Evolutionary conservation across 192 early-diverging fungal genomes (phyloP).

Genomic region (Diversispora eburnea): DNA sequence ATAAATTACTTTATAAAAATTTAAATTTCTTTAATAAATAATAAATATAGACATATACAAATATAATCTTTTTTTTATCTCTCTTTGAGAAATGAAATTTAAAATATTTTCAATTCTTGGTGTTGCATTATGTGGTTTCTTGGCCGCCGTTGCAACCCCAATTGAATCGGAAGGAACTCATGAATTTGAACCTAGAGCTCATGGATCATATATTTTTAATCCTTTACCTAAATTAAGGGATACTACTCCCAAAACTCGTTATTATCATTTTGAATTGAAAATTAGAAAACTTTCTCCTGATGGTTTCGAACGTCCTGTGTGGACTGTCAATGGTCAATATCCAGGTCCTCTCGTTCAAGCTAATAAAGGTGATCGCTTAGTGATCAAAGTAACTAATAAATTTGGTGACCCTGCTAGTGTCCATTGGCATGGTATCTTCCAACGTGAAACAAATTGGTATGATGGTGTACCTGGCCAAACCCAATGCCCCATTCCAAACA

Average conservation of each 20-base stretch:
- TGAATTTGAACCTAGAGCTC: no score
- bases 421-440: constrained; percentile 56
- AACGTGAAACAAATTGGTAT: constrained; percentile 48
- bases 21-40: no score
- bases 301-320: constrained; percentile 59
- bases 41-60: no score
- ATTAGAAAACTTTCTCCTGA: constrained; percentile 42
- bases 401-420: constrained; percentile 34
- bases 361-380: constrained; percentile 45
- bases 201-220: no score
- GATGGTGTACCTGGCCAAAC: constrained; percentile 47
- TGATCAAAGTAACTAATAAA: constrained; percentile 45
- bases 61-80: no score
- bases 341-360: constrained; percentile 45
- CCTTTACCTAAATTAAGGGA: no score
- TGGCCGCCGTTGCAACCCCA: no score
- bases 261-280: background rate
- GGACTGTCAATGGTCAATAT: constrained; percentile 59
- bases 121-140: no score
- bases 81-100: no score
- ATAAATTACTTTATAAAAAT: no score
- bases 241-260: background rate
- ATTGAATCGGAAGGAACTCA: no score
- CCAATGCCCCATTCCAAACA: constrained; percentile 35
- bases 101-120: no score